A percentile compares a stretch with the other conserved stretches of the same genome.
Conservation (phyloP, 768 basidiomycete genomes). For the Gymnopilus junonius region DNA sequence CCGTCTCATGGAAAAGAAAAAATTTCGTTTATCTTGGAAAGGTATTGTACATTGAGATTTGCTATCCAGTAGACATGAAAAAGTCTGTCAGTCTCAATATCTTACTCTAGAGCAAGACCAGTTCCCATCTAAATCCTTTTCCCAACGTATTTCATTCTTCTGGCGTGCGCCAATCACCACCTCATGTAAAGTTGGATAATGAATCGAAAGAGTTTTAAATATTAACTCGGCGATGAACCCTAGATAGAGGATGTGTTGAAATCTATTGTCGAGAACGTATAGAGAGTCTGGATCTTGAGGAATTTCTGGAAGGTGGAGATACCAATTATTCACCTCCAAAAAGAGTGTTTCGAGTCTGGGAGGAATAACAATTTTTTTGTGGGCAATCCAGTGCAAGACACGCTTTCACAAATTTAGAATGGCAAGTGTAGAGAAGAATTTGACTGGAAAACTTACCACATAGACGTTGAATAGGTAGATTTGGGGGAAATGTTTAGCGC, state of each 20-base stretch:
- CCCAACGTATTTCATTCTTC: background rate
- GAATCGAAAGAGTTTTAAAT: background rate
- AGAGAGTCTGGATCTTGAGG: background rate
- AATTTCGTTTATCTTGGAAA: too few relatives aligned
- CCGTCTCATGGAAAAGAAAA: too few relatives aligned
- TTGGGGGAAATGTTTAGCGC: background rate
- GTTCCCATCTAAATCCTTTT: background rate
- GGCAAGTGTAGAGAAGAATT: background rate
- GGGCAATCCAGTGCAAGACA: constrained; percentile 4
- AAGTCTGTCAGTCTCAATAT: background rate
- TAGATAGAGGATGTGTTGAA: background rate
- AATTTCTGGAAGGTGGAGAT: background rate
- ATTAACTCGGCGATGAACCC: background rate
- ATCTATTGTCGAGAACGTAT: background rate
- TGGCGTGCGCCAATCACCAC: background rate
- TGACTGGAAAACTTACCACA: background rate
- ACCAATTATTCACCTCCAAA: background rate
- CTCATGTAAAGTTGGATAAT: background rate
- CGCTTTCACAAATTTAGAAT: background rate
- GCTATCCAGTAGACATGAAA: background rate
- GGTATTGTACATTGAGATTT: background rate
- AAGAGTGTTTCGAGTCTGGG: background rate
- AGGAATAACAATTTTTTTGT: background rate
- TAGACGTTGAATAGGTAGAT: background rate
- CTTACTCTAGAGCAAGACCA: background rate